Evolutionary conservation across 169 alveolate species (phyloP), one percentile per base, ranked within the genome.

Genomic region (Plasmodium inui): DNA sequence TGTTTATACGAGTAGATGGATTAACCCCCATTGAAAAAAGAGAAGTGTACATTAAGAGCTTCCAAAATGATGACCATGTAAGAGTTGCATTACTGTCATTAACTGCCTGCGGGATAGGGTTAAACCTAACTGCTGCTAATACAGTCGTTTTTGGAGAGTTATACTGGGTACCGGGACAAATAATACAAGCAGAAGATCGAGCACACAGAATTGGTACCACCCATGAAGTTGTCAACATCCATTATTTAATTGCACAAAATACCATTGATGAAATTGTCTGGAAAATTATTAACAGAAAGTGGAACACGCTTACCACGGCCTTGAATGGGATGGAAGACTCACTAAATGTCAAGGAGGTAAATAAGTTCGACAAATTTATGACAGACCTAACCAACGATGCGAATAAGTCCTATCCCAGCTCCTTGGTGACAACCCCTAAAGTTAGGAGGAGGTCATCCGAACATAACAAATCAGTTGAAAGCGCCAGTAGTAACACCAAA

Each of bases 171-270:
- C 99, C 99, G 12, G 99, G 99, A 3, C 96, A 96, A 74, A 98
- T 99, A 98, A 94, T 97, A 19, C 99, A 99, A 96, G 99, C 99
- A 10, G 99, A 99, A 95, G 99, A 98, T 95, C 95, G 99, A 32
- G 99, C 98, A 34, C 99, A 99, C 95, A 96, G 99, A 67, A 98
- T 99, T 28, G 99, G 99, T 10, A 96, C 98, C 14, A 92, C 96
- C 80, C 96, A 96, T 93, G 84, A 96, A 19, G 81, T 86, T 26
- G 95, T 97, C 72, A 93, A 98, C 80, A 90, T 98, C 26, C 98
- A 98, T 95, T 98, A 98, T 83, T 92, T 97, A 46, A 97, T 98
- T 71, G 99, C 99, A 17, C 97, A 96, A 82, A 93, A 95, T 78
- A 95, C 98, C 22, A 83, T 96, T 44, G 98, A 97, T 55, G 98